Evolutionary conservation across 192 early-diverging fungal species (phyloP).

Genomic region (Allomyces macrogynus): DNA sequence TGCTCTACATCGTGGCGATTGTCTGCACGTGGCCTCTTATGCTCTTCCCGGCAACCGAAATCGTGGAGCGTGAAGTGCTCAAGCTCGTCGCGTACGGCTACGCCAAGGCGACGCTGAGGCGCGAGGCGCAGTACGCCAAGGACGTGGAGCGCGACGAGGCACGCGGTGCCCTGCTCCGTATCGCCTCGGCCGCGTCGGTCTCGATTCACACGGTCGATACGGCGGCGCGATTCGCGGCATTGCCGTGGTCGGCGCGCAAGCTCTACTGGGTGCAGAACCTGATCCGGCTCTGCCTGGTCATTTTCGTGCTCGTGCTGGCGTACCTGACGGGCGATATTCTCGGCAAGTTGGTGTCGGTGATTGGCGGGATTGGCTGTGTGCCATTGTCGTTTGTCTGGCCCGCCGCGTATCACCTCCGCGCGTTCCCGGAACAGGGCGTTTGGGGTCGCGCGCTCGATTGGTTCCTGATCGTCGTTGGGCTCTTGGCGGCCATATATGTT

Average conservation of each 20-base stretch:
- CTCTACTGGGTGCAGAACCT: conserved; percentile 61
- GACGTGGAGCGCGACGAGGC: no score
- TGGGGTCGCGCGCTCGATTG: neutral
- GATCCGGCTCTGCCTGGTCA: conserved; percentile 32
- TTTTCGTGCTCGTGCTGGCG: conserved; percentile 29
- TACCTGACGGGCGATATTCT: conserved; percentile 37
- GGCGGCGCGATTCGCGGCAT: conserved; percentile 4
- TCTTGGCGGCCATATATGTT: neutral
- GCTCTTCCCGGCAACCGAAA: conserved; percentile 49
- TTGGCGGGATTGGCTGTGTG: conserved; percentile 46
- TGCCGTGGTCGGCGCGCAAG: conserved; percentile 31
- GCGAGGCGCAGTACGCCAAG: no score
- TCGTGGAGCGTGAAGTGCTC: conserved; percentile 34
- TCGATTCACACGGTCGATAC: no score
- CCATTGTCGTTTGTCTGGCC: conserved; percentile 7
- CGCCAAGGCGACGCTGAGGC: no score
- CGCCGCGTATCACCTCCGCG: neutral
- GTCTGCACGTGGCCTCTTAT: conserved; percentile 51
- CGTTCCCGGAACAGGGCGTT: neutral
- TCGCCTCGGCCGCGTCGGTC: no score
- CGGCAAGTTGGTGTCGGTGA: conserved; percentile 48
- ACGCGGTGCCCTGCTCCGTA: no score
- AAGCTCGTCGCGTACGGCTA: no score
- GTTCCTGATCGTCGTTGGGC: neutral
- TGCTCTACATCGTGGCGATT: conserved; percentile 54